A percentile compares a stretch with the other conserved stretches of the same genome.
phyloP scores from a whole-genome alignment of 192 early-diverging fungal species.

The Lobosporangium transversale region DNA sequence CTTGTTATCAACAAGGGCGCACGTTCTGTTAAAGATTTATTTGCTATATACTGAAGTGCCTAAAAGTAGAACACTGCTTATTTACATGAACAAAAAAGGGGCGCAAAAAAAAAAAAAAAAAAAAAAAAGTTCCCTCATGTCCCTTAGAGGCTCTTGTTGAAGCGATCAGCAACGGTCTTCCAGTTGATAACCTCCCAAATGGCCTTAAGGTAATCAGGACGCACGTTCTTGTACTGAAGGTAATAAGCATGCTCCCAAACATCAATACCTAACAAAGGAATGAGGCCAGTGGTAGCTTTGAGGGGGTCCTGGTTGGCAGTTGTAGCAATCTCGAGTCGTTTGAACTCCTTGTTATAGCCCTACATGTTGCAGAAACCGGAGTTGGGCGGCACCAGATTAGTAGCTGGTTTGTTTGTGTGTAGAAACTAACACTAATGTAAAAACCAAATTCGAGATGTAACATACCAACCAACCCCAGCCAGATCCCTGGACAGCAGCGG shows the following conservation, averaged over 20 bases:
- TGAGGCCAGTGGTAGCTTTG: conserved; percentile 62
- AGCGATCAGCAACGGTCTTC: conserved; percentile 92
- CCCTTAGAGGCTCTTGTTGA: conserved; percentile 75
- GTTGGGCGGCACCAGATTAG: too few species aligned
- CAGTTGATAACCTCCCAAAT: conserved; percentile 98
- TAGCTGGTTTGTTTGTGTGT: too few species aligned
- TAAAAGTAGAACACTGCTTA: too few species aligned
- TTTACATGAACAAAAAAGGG: too few species aligned
- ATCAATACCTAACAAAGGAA: conserved; percentile 91
- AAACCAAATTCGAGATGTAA: too few species aligned
- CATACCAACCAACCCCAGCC: conserved; percentile 96
- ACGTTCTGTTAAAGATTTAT: too few species aligned
- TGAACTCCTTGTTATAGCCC: conserved; percentile 83
- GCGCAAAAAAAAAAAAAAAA: too few species aligned
- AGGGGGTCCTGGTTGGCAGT: conserved; percentile 91
- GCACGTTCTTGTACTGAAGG: conserved; percentile 97
- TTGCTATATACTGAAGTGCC: too few species aligned
- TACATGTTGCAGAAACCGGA: too few species aligned
- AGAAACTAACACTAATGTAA: too few species aligned
- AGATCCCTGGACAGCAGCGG: conserved; percentile 88
- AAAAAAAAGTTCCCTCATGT: too few species aligned
- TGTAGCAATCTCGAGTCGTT: conserved; percentile 86
- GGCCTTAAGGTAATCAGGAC: conserved; percentile 95
- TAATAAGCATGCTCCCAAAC: conserved; percentile 99
- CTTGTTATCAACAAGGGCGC: too few species aligned